Percentiles rank a stretch among this genome's conserved stretches.
Evolutionary conservation across 257 asterid species (phyloP).

Genomic region (Craterostigma plantagineum): DNA sequence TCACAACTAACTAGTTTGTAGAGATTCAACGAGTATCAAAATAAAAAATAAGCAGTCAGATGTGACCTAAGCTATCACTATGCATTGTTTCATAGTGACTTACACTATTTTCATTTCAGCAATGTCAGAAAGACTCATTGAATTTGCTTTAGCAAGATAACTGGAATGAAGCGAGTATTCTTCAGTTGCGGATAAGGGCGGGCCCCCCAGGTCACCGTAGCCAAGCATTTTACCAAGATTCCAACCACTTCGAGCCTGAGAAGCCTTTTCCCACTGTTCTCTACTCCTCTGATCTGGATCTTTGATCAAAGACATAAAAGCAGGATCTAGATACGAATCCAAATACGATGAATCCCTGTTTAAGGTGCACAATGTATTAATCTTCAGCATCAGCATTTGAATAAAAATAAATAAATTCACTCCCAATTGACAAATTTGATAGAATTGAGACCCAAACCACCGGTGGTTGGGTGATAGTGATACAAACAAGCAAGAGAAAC

Average conservation of each 20-base stretch:
- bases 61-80: too few species aligned
- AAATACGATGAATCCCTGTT: slow-evolving; percentile 44
- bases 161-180: slow-evolving; percentile 70
- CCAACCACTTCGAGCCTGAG: slow-evolving; percentile 46
- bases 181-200: slow-evolving; percentile 53
- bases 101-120: slow-evolving; percentile 74
- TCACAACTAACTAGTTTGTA: too few species aligned
- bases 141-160: slow-evolving; percentile 66
- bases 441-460: too few species aligned
- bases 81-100: slow-evolving; percentile 10
- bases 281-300: slow-evolving; percentile 61
- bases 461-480: too few species aligned
- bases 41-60: too few species aligned
- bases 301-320: slow-evolving; percentile 62
- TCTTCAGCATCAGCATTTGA: slow-evolving; percentile 3
- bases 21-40: too few species aligned
- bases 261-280: slow-evolving; percentile 67
- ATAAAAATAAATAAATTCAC: slow-evolving; percentile 1
- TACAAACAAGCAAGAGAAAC: too few species aligned
- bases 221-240: slow-evolving; percentile 49
- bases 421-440: not conserved
- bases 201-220: slow-evolving; percentile 59
- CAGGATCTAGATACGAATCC: slow-evolving; percentile 63
- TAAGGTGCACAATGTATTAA: not conserved
- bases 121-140: slow-evolving; percentile 51